Conservation (phyloP, 108 stramenopile genomes). For the Discostella pseudostelligera region DNA sequence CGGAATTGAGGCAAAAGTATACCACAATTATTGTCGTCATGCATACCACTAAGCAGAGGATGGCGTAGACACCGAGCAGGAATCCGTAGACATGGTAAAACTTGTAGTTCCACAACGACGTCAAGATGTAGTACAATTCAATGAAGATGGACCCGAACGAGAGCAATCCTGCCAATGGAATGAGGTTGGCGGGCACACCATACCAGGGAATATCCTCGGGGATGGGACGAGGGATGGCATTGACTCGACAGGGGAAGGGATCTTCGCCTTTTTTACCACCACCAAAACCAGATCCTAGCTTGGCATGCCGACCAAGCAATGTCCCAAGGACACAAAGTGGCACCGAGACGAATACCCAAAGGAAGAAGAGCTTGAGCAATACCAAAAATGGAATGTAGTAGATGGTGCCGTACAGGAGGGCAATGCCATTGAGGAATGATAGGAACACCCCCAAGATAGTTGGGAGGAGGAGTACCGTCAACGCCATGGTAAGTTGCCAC, state of each 20-base stretch:
- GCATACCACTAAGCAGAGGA: slow-evolving; percentile 92
- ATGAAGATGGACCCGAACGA: slow-evolving; percentile 98
- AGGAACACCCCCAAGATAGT: slow-evolving; percentile 64
- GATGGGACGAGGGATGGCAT: slow-evolving; percentile 95
- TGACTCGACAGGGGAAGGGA: slow-evolving; percentile 95
- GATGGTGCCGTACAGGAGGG: slow-evolving; percentile 87
- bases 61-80: slow-evolving; percentile 92
- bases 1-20: slow-evolving; percentile 95
- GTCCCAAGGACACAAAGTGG: slow-evolving; percentile 94
- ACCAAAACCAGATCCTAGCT: slow-evolving; percentile 17
- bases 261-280: slow-evolving; percentile 36
- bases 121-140: slow-evolving; percentile 96
- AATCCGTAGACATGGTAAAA: slow-evolving; percentile 99
- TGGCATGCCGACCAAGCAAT: slow-evolving; percentile 89
- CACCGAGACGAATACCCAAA: slow-evolving; percentile 93
- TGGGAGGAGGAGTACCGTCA: slow-evolving; percentile 90
- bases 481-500: slow-evolving; percentile 89
- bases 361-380: slow-evolving; percentile 87
- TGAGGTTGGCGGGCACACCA: slow-evolving; percentile 83
- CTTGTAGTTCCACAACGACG: slow-evolving; percentile 96
- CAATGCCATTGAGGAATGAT: slow-evolving; percentile 77
- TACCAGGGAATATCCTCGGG: slow-evolving; percentile 94
- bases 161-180: slow-evolving; percentile 87
- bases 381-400: slow-evolving; percentile 89
- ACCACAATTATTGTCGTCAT: slow-evolving; percentile 97